Evolutionary conservation across 177 flowering plant species (phyloP).

Genomic region (Telopea speciosissima): DNA sequence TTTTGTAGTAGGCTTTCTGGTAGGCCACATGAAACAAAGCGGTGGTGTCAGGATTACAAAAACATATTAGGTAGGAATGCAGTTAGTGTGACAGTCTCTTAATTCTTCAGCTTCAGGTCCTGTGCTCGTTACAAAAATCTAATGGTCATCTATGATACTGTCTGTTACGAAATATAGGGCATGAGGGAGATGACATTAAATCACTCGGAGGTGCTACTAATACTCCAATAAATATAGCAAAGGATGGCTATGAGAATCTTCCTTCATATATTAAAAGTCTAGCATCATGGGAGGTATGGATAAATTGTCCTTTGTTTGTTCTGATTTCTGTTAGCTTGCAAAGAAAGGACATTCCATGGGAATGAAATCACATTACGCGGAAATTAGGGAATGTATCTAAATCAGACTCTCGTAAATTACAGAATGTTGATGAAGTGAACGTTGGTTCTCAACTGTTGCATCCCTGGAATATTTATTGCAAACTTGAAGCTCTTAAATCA

Average conservation of each 20-base stretch:
- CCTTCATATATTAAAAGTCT: slow-evolving; percentile 68
- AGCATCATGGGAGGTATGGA: slow-evolving; percentile 83
- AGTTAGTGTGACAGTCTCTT: slow-evolving; percentile 13
- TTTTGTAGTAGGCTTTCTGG: slow-evolving; percentile 8
- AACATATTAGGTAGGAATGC: slow-evolving; percentile 10
- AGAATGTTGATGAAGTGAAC: too few species aligned
- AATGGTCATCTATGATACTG: neutral
- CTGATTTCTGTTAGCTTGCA: neutral
- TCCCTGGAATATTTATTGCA: neutral
- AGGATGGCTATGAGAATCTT: slow-evolving; percentile 66
- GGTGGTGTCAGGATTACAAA: slow-evolving; percentile 6
- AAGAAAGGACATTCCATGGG: neutral
- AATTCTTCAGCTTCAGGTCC: slow-evolving; percentile 4
- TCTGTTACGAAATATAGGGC: slow-evolving; percentile 16
- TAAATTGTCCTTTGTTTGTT: neutral
- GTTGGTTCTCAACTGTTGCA: neutral
- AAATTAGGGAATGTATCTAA: neutral
- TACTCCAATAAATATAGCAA: slow-evolving; percentile 30
- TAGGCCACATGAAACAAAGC: slow-evolving; percentile 10
- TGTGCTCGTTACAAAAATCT: neutral
- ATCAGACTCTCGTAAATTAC: neutral
- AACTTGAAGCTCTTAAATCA: neutral
- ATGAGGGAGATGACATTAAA: slow-evolving; percentile 15
- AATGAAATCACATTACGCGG: neutral
- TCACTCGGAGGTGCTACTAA: slow-evolving; percentile 19